Percentiles rank a stretch among this genome's conserved stretches.
Evolutionary conservation across 768 basidiomycete species (phyloP).

Genomic region (Chalciporus pseudorubinellus): DNA sequence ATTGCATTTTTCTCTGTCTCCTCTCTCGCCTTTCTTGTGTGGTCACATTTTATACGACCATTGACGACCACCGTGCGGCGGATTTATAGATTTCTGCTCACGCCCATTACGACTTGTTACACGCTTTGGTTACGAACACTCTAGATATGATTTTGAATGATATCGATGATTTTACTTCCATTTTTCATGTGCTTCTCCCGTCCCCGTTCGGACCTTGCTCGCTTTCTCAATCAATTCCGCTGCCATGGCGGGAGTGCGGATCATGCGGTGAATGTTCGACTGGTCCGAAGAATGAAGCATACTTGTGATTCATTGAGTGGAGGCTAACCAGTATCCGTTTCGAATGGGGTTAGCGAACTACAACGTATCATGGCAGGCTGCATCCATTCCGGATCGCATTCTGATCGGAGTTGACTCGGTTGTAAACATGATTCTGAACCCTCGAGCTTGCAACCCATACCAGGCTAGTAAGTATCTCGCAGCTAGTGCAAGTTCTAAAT

Average conservation of each 20-base stretch:
- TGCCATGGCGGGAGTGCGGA: neutral
- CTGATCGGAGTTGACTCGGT: neutral
- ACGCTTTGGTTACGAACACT: constrained; percentile 25
- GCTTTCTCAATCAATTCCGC: neutral
- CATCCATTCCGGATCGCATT: neutral
- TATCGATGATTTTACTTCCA: constrained; percentile 19
- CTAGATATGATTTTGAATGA: constrained; percentile 21
- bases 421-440: too few relatives aligned
- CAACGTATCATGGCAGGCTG: too few relatives aligned
- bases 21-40: constrained; percentile 17
- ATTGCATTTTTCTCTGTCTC: constrained; percentile 32
- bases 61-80: constrained; percentile 18
- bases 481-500: too few relatives aligned
- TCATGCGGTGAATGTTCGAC: neutral
- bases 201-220: neutral
- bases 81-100: constrained; percentile 35
- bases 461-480: too few relatives aligned
- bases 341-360: too few relatives aligned
- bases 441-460: too few relatives aligned
- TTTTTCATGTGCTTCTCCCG: neutral
- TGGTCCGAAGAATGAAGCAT: neutral
- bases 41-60: constrained; percentile 14
- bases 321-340: neutral
- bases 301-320: neutral
- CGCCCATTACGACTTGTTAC: constrained; percentile 19